Evolutionary conservation across 2,329 filamentous ascomycete species (phyloP), one percentile per base, ranked within the genome.

Genomic region (Sclerotinia nivalis): DNA sequence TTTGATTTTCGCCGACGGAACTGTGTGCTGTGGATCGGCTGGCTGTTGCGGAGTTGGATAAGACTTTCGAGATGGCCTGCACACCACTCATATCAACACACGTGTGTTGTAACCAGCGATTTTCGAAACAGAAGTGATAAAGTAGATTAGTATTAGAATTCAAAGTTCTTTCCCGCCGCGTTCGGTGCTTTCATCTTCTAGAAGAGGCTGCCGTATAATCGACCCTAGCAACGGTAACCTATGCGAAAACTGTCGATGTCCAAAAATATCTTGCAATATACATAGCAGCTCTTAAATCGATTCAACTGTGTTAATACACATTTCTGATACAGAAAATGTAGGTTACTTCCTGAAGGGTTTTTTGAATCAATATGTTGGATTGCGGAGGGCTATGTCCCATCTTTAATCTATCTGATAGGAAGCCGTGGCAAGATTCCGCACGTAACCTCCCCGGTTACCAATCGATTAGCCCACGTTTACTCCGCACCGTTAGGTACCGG

Each of bases 401-500:
- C 20, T 31, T 10, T 15, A 31, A 18, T n/a, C 13, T 47, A 34
- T 28, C 18, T 31, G 59, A 47, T 47, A 61, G 43, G 59, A 59
- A 12, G 15, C 15, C 13, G 13, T 43, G 56, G 8, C 43, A 28
- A 22, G 56, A 18, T 45, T 52, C 25, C 8, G 20, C 22, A 8
- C 2, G 40, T 13, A 62, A 20, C 15, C 28, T 62, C 47, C 18
- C 8, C 47, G 15, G 4, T 50, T 40, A 47, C 61, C 61, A 65
- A 52, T 65, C 61, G 47, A 56, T 54, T 65, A 52, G 61, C 49
- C 61, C 47, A 52, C 61, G 47, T 52, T 50, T 25, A 52, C 47
- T 52, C 47, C 31, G 47, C 47, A 28, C 5, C 15, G 56, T 60
- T 28, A 45, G 56, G 9, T 52, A 40, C n/a, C 61, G n/a, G 45